Evolutionary conservation across 371 early-diverging fungal species (phyloP).

Genomic region (Apophysomyces ossiformis): DNA sequence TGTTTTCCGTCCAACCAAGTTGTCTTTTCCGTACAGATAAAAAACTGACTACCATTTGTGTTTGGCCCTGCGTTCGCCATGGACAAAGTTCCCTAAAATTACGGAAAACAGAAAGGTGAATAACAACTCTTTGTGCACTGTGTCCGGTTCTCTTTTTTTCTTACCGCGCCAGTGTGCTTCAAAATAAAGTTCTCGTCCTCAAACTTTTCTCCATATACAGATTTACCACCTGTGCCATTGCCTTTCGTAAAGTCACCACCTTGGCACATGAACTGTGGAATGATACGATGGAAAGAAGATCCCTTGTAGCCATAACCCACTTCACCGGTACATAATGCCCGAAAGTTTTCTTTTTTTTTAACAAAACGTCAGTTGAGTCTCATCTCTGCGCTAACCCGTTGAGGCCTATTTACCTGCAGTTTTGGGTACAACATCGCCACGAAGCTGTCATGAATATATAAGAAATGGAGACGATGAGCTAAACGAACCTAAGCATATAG

Average conservation of each 20-base stretch:
- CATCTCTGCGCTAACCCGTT: too few species aligned
- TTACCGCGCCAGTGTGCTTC: slow-evolving; percentile 88
- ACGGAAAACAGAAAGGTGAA: slow-evolving; percentile 19
- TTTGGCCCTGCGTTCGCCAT: slow-evolving; percentile 95
- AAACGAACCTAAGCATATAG: not conserved
- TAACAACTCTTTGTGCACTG: not conserved
- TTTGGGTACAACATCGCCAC: slow-evolving; percentile 76
- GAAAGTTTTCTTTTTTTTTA: slow-evolving; percentile 30
- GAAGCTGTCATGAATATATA: slow-evolving; percentile 46
- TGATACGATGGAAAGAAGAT: slow-evolving; percentile 88
- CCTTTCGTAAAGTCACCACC: slow-evolving; percentile 95
- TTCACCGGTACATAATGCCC: slow-evolving; percentile 40
- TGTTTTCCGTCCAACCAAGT: slow-evolving; percentile 98
- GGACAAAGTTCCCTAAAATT: slow-evolving; percentile 57
- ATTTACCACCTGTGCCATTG: slow-evolving; percentile 95
- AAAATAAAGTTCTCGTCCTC: slow-evolving; percentile 95
- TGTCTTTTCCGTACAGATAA: slow-evolving; percentile 67
- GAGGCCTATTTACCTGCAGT: slow-evolving; percentile 52
- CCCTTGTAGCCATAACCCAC: slow-evolving; percentile 82
- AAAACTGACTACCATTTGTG: slow-evolving; percentile 98
- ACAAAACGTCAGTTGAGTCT: too few species aligned
- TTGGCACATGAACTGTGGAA: slow-evolving; percentile 97
- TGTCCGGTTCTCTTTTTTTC: slow-evolving; percentile 2
- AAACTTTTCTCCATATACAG: slow-evolving; percentile 95
- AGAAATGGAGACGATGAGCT: too few species aligned